phyloP scores from a whole-genome alignment of 2,329 filamentous ascomycete species.

The Sporothrix humicola region DNA sequence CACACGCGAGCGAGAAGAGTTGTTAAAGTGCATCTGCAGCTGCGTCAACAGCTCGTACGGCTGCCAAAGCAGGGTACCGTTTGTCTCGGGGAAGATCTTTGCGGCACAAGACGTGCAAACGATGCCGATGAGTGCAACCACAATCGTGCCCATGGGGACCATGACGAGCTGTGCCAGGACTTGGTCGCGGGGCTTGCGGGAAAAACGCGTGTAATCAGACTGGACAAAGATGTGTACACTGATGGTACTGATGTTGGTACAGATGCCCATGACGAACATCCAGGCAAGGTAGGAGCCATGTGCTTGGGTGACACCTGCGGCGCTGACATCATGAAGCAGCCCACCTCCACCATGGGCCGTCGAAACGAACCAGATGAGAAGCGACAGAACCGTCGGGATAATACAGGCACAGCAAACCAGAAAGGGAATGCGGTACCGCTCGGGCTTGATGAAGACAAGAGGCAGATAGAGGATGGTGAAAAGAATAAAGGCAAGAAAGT shows the following conservation, averaged over 20 bases:
- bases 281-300: slow-evolving; percentile 43
- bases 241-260: slow-evolving; percentile 51
- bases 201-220: slow-evolving; percentile 53
- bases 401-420: slow-evolving; percentile 43
- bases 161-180: slow-evolving; percentile 51
- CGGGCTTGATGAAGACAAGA: slow-evolving; percentile 52
- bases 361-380: slow-evolving; percentile 47
- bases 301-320: slow-evolving; percentile 27
- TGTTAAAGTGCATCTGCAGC: slow-evolving; percentile 43
- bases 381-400: slow-evolving; percentile 43
- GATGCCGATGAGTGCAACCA: slow-evolving; percentile 49
- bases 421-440: slow-evolving; percentile 46
- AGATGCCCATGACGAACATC: slow-evolving; percentile 48
- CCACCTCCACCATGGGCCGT: slow-evolving; percentile 44
- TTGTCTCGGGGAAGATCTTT: slow-evolving; percentile 41
- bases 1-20: slow-evolving; percentile 45
- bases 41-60: slow-evolving; percentile 48
- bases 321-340: slow-evolving; percentile 38
- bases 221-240: slow-evolving; percentile 54
- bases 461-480: slow-evolving; percentile 45
- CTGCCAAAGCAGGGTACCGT: slow-evolving; percentile 50
- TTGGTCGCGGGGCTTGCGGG: slow-evolving; percentile 47
- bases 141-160: slow-evolving; percentile 48
- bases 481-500: slow-evolving; percentile 43
- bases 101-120: slow-evolving; percentile 43